Evolutionary conservation across 2,329 filamentous ascomycete genomes (phyloP).

Genomic region (Claviceps paspali): DNA sequence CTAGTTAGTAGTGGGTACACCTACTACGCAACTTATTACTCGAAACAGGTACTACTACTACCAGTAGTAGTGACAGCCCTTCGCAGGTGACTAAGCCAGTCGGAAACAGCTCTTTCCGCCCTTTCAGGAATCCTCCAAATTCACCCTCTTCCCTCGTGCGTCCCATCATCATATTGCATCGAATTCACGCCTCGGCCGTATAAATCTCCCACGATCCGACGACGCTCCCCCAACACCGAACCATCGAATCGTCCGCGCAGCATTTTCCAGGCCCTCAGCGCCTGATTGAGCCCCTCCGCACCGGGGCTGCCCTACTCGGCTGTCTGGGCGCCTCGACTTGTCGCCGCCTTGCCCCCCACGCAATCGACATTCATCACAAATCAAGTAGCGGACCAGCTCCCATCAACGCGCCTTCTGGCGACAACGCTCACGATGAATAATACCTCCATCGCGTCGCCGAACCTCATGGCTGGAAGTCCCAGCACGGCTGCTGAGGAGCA

Average conservation of each 20-base stretch:
- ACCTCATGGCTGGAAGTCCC: slow-evolving; percentile 9
- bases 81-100: too few relatives aligned
- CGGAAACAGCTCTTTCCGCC: too few relatives aligned
- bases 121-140: background rate
- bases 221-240: background rate
- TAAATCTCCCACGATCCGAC: background rate
- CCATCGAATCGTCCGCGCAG: background rate
- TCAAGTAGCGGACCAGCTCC: background rate
- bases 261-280: background rate
- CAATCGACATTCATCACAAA: background rate
- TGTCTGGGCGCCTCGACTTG: slow-evolving; percentile 3
- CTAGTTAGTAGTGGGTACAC: too few relatives aligned
- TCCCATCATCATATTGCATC: background rate
- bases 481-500: slow-evolving; percentile 18
- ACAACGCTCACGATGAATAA: slow-evolving; percentile 5
- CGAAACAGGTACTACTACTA: too few relatives aligned
- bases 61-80: too few relatives aligned
- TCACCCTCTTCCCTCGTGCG: background rate
- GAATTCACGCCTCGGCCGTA: background rate
- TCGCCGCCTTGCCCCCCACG: slow-evolving; percentile 1
- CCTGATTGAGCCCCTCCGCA: background rate
- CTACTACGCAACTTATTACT: too few relatives aligned
- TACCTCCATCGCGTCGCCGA: slow-evolving; percentile 7
- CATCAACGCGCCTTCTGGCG: background rate
- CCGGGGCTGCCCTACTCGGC: slow-evolving; percentile 4